A percentile compares a stretch with the other conserved stretches of the same genome.
Conservation (phyloP, 768 basidiomycete genomes). For the Daedaleopsis nitida region DNA sequence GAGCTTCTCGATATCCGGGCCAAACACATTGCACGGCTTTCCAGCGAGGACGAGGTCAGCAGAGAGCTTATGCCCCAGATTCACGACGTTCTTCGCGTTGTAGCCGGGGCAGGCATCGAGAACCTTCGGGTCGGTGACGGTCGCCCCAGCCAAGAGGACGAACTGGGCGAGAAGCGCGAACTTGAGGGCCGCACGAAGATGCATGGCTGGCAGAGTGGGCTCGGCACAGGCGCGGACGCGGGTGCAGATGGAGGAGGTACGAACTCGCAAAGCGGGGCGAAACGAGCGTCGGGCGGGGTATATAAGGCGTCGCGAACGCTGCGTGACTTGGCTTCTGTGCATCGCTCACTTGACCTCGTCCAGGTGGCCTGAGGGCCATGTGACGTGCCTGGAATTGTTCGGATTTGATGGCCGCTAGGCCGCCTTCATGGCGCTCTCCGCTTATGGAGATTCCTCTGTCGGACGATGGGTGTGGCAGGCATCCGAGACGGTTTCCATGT, state of each 20-base stretch:
- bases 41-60: constrained; percentile 57
- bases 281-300: too few species aligned
- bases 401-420: too few species aligned
- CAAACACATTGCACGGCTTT: constrained; percentile 59
- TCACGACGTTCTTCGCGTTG: constrained; percentile 47
- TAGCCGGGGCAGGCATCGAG: constrained; percentile 68
- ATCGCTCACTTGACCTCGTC: too few species aligned
- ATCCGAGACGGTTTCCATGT: too few species aligned
- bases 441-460: too few species aligned
- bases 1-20: constrained; percentile 51
- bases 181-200: constrained; percentile 3
- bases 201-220: constrained; percentile 4
- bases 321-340: too few species aligned
- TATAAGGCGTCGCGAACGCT: too few species aligned
- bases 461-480: too few species aligned
- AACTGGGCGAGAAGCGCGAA: constrained; percentile 12
- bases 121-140: constrained; percentile 25
- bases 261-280: background rate
- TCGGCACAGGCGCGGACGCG: too few species aligned
- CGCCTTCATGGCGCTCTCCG: too few species aligned
- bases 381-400: too few species aligned
- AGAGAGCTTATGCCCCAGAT: constrained; percentile 41
- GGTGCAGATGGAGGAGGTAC: background rate
- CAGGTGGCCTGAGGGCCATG: too few species aligned
- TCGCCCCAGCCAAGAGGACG: constrained; percentile 19